These are phyloP conservation scores for Aspergillus ostianus DNA, from an alignment of 495 filamentous ascomycete genomes.

Conservation along the genomic window DNA sequence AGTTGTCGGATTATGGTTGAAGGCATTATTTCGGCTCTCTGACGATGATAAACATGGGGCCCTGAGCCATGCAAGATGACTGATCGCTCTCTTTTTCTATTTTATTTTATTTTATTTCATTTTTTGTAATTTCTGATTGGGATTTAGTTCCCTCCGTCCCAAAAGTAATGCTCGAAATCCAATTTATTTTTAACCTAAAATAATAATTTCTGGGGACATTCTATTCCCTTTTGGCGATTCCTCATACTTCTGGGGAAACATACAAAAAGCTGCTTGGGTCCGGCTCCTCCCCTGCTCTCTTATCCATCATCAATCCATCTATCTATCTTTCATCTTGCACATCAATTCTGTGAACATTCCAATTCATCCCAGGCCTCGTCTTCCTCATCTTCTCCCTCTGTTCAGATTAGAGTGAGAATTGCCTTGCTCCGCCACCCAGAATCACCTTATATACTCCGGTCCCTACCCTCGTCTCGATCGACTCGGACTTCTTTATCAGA, in stretches of 20 bases:
- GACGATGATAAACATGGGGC: not conserved
- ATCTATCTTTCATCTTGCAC: not conserved
- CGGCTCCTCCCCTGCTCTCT: conserved; percentile 8
- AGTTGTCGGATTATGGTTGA: not conserved
- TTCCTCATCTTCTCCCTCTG: conserved; percentile 1
- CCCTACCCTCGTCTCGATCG: not conserved
- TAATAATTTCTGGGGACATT: conserved; percentile 14
- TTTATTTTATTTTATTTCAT: conserved; percentile 2
- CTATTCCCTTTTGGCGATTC: conserved; percentile 17
- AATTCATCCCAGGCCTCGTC: not conserved
- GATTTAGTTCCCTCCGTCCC: conserved; percentile 2
- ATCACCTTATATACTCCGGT: conserved; percentile 12
- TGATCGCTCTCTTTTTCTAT: conserved; percentile 7
- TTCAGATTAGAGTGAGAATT: not conserved
- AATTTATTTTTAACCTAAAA: not conserved
- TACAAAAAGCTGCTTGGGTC: conserved; percentile 13
- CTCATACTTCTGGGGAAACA: conserved; percentile 2
- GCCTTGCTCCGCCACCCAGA: conserved; percentile 20
- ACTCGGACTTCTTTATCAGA: not conserved
- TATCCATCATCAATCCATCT: conserved; percentile 18
- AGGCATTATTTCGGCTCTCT: not conserved
- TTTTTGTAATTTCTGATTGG: conserved; percentile 7
- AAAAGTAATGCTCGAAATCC: not conserved
- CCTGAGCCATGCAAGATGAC: conserved; percentile 13
- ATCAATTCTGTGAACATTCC: not conserved